Percentiles rank a stretch among this genome's conserved stretches.
These are phyloP conservation scores for Panaeolus papilionaceus DNA, from an alignment of 768 basidiomycete genomes.

Conservation along the genomic window DNA sequence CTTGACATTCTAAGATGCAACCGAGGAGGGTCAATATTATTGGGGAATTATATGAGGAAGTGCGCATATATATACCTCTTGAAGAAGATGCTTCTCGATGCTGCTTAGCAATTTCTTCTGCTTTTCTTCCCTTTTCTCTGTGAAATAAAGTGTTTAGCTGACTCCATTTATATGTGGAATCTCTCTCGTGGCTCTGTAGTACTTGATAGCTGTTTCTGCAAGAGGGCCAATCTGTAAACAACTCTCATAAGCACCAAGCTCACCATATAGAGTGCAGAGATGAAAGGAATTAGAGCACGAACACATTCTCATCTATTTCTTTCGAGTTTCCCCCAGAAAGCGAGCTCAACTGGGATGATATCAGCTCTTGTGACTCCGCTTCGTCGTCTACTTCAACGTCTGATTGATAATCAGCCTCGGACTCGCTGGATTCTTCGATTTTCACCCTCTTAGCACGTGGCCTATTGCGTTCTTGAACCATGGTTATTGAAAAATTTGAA, in stretches of 20 bases:
- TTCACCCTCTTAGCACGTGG: background rate
- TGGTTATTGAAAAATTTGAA: background rate
- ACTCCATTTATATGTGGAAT: background rate
- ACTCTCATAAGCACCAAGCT: background rate
- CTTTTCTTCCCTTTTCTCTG: conserved; percentile 25
- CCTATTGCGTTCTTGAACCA: background rate
- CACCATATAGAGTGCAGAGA: no score
- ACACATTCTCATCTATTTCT: background rate
- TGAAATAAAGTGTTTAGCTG: background rate
- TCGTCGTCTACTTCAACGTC: background rate
- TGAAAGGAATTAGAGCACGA: background rate
- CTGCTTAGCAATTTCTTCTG: conserved; percentile 29
- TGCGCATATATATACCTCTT: conserved; percentile 17
- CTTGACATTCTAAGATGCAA: background rate
- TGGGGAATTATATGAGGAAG: background rate
- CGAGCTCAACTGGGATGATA: background rate
- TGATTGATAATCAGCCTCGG: background rate
- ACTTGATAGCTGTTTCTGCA: conserved; percentile 3
- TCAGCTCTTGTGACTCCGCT: background rate
- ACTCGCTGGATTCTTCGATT: background rate
- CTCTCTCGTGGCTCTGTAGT: background rate
- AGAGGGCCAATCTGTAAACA: background rate
- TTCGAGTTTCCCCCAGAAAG: background rate
- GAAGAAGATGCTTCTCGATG: conserved; percentile 22
- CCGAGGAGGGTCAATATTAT: background rate